phyloP scores from a whole-genome alignment of 768 basidiomycete species.

The Rhizopogon vesiculosus region DNA sequence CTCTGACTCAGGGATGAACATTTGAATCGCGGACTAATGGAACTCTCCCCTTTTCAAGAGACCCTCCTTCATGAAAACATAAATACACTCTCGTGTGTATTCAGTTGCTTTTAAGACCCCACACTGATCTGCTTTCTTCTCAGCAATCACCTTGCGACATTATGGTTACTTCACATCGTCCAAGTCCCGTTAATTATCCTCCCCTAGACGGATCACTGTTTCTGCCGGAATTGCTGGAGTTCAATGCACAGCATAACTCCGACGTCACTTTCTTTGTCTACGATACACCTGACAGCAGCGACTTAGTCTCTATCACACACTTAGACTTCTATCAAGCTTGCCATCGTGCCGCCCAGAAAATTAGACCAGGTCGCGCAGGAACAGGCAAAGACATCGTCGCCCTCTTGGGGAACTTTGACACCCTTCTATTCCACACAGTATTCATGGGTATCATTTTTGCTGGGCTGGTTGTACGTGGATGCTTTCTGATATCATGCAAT shows the following conservation, averaged over 20 bases:
- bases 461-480: constrained; percentile 29
- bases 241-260: constrained; percentile 23
- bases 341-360: constrained; percentile 35
- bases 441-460: constrained; percentile 34
- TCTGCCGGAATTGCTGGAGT: constrained; percentile 32
- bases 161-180: background rate
- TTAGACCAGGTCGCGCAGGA: constrained; percentile 30
- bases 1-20: no score
- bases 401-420: constrained; percentile 26
- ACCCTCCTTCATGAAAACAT: no score
- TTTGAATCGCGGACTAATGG: no score
- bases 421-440: constrained; percentile 28
- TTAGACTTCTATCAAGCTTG: constrained; percentile 36
- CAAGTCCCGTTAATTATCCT: background rate
- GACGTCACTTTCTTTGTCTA: constrained; percentile 17
- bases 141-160: background rate
- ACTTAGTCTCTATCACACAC: constrained; percentile 26
- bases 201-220: background rate
- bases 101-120: no score
- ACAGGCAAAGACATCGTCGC: constrained; percentile 16
- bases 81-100: no score
- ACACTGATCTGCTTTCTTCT: no score
- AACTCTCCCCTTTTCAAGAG: no score
- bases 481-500: constrained; percentile 14
- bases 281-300: background rate